Conservation (phyloP, 257 asterid species). For the Orobanche coerulescens region DNA sequence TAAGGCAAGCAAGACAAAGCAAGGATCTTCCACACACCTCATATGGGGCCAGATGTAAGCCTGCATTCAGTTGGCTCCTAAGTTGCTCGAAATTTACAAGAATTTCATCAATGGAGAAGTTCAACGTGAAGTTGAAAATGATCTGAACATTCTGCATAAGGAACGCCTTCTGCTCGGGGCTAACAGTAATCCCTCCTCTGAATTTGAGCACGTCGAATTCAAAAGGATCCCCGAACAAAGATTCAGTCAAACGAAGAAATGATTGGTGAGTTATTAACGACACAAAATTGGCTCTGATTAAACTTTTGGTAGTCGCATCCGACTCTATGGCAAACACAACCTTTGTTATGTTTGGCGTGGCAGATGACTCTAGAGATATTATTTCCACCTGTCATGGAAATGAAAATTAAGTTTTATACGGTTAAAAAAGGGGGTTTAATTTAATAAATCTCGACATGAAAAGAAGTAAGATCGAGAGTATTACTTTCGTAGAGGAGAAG, state of each 20-base stretch:
- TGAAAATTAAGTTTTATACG: constrained; percentile 8
- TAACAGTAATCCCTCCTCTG: constrained; percentile 78
- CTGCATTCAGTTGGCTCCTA: constrained; percentile 58
- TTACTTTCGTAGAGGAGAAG: constrained; percentile 70
- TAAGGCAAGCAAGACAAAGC: too few relatives aligned
- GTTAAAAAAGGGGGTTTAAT: too few relatives aligned
- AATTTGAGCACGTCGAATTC: constrained; percentile 76
- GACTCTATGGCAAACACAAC: constrained; percentile 68
- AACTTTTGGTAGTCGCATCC: constrained; percentile 43
- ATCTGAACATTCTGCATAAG: constrained; percentile 66
- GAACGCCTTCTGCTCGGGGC: constrained; percentile 79
- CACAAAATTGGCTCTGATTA: constrained; percentile 39
- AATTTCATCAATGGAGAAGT: constrained; percentile 70
- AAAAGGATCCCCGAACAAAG: constrained; percentile 74
- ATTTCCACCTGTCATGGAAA: constrained; percentile 51
- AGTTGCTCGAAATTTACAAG: constrained; percentile 58
- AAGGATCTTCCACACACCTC: constrained; percentile 48
- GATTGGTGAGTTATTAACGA: constrained; percentile 34
- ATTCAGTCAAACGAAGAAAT: constrained; percentile 44
- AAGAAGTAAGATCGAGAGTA: constrained; percentile 2
- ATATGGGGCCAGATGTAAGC: constrained; percentile 63
- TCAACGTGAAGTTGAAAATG: constrained; percentile 86
- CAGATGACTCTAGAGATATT: constrained; percentile 32
- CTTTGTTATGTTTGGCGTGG: constrained; percentile 52
- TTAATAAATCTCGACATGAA: too few relatives aligned